Conservation (phyloP, 2,329 filamentous ascomycete genomes). For the Colletotrichum spinosum region DNA sequence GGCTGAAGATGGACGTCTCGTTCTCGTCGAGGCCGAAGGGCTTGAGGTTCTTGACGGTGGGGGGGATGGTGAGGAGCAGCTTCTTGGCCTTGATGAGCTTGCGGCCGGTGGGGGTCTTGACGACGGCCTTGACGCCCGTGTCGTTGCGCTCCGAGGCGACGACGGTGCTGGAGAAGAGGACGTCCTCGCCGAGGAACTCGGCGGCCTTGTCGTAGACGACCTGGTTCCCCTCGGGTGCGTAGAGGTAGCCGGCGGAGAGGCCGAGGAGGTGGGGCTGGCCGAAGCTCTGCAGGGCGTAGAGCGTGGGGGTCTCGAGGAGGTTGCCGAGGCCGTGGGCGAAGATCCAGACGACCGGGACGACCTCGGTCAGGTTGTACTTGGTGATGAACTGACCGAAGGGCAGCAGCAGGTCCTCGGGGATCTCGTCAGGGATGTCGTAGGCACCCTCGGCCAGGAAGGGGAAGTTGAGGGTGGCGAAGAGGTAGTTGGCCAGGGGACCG, state of each 20-base stretch:
- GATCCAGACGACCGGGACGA: constrained; percentile 42
- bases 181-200: constrained; percentile 43
- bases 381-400: constrained; percentile 33
- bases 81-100: constrained; percentile 48
- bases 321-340: constrained; percentile 55
- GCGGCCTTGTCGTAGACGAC: constrained; percentile 44
- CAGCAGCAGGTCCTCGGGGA: constrained; percentile 47
- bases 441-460: constrained; percentile 39
- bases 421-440: constrained; percentile 50
- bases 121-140: constrained; percentile 39
- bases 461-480: constrained; percentile 29
- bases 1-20: constrained; percentile 41
- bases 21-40: constrained; percentile 42
- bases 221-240: constrained; percentile 40
- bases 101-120: constrained; percentile 41
- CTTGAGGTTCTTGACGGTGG: constrained; percentile 40
- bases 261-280: constrained; percentile 41
- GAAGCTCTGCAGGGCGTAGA: constrained; percentile 54
- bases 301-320: constrained; percentile 49
- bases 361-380: constrained; percentile 31
- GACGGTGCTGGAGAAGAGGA: constrained; percentile 44
- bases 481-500: constrained; percentile 18
- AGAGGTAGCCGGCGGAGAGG: constrained; percentile 51
- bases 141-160: constrained; percentile 38
- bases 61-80: constrained; percentile 44